Evolutionary conservation across 2,329 filamentous ascomycete species (phyloP).

Genomic region (Microcyclospora tardicrescens): DNA sequence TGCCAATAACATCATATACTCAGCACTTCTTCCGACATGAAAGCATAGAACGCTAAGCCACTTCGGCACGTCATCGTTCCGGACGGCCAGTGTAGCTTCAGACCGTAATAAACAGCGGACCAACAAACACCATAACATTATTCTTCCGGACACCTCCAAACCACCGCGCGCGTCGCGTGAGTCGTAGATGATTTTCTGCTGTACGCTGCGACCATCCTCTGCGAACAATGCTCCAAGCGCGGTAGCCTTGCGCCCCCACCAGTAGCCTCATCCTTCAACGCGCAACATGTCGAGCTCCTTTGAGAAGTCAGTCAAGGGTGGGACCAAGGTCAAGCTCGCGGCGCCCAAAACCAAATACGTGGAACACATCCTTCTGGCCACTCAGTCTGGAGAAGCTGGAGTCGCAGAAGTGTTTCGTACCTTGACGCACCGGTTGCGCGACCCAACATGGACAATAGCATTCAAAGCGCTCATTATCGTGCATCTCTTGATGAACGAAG

Average conservation of each 20-base stretch:
- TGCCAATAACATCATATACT: too few species aligned
- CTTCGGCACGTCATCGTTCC: too few species aligned
- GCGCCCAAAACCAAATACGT: conserved; percentile 99
- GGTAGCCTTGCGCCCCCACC: neutral
- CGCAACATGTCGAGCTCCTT: conserved; percentile 67
- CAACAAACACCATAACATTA: too few species aligned
- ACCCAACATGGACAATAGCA: conserved; percentile 98
- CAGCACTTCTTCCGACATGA: too few species aligned
- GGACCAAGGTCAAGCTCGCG: conserved; percentile 86
- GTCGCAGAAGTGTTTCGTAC: conserved; percentile 93
- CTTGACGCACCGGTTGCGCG: conserved; percentile 73
- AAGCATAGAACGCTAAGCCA: too few species aligned
- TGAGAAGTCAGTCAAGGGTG: conserved; percentile 98
- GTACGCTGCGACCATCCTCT: too few species aligned
- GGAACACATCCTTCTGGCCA: conserved; percentile 92
- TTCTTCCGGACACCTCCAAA: too few species aligned
- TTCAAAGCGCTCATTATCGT: conserved; percentile 95
- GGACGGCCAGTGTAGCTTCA: too few species aligned
- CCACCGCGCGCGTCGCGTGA: too few species aligned
- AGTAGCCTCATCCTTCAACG: conserved; percentile 1
- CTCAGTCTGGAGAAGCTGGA: conserved; percentile 84
- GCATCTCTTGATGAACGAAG: conserved; percentile 95
- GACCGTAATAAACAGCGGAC: too few species aligned
- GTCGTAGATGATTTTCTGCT: too few species aligned
- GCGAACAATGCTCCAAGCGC: conserved; percentile 1